These are phyloP conservation scores for Alternaria longipes DNA, from an alignment of 2,329 filamentous ascomycete species.

Conservation along the genomic window DNA sequence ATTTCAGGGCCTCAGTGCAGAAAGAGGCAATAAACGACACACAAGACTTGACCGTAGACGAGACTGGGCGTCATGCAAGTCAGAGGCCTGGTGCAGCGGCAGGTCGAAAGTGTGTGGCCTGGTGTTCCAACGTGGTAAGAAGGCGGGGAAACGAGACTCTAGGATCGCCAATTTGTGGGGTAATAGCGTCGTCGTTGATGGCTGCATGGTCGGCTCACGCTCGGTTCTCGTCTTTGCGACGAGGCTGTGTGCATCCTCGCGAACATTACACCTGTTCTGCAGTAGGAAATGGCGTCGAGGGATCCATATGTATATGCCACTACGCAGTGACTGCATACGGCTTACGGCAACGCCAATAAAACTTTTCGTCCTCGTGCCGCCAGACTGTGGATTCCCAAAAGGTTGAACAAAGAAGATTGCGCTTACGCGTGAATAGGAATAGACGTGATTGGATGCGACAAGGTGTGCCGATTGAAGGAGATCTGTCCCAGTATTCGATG, in stretches of 20 bases:
- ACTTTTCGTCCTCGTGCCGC: slow-evolving; percentile 34
- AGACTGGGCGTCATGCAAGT: slow-evolving; percentile 49
- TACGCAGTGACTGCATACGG: slow-evolving; percentile 25
- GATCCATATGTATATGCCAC: slow-evolving; percentile 3
- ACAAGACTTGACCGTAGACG: slow-evolving; percentile 27
- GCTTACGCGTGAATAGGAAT: neutral
- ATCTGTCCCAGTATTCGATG: neutral
- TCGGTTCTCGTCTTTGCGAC: slow-evolving; percentile 33
- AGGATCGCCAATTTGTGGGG: slow-evolving; percentile 51
- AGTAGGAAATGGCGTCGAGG: slow-evolving; percentile 20
- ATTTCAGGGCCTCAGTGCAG: slow-evolving; percentile 31
- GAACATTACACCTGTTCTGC: slow-evolving; percentile 27
- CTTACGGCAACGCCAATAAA: slow-evolving; percentile 30
- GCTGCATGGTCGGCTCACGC: slow-evolving; percentile 33
- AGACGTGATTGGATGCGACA: neutral
- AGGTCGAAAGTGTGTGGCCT: slow-evolving; percentile 29
- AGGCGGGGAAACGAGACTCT: slow-evolving; percentile 45
- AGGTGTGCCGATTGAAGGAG: slow-evolving; percentile 9
- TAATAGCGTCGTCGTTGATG: slow-evolving; percentile 41
- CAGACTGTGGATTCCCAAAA: slow-evolving; percentile 7
- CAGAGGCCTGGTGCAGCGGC: slow-evolving; percentile 36
- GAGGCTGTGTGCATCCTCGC: slow-evolving; percentile 37
- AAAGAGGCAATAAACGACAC: slow-evolving; percentile 20
- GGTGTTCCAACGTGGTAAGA: slow-evolving; percentile 44
- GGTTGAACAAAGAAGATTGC: neutral